Evolutionary conservation across 805 yeast genomes (phyloP), one percentile per base, ranked within the genome.

Genomic region (Komagataella kurtzmanii): DNA sequence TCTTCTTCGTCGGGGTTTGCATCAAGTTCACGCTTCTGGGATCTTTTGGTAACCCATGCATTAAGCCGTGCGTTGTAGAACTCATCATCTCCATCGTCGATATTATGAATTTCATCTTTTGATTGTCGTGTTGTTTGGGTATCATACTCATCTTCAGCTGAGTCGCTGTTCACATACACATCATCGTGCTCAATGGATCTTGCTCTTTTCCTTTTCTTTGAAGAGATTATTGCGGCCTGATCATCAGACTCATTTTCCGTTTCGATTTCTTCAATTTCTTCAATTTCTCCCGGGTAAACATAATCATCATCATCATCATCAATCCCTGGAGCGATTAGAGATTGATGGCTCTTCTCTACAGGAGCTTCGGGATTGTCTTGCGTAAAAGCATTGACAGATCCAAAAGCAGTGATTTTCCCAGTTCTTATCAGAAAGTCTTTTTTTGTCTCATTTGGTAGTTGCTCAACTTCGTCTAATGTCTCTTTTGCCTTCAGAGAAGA

Each of bases 341-440:
- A 61, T 52, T 70, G 72, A 58, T 79, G 83, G 17, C 71, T 67
- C 23, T 46, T 52, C 6, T 51, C 55, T 6, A 48, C 58, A 1
- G 54, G 56, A 1, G 59, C 65, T 12, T 62, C 66, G 14, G 62
- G 69, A 2, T 68, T 74, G 3, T 61, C 58, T 45, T 72, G 73
- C 17, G 69, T 73, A 57, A 88, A 85, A 1, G 79, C 82, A 45
- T 74, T 72, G 18, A 78, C 67, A 30, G 79, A 77, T 8, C 97
- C 95, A 70, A 93, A 93, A 0, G 98, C 98, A 0, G 99, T 93
- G 52, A 89, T 79, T 63, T 88, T 82, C 24, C 99, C 99, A 0
- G 91, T 90, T 56, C 99, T 74, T 0, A 93, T 78, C 54, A 93
- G 71, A 60, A 66, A 90, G 50, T 90, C 97, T 52, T 79, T 79